A percentile compares a stretch with the other conserved stretches of the same genome.
Conservation (phyloP, 176 grass and related monocot species). For the Olyra latifolia region DNA sequence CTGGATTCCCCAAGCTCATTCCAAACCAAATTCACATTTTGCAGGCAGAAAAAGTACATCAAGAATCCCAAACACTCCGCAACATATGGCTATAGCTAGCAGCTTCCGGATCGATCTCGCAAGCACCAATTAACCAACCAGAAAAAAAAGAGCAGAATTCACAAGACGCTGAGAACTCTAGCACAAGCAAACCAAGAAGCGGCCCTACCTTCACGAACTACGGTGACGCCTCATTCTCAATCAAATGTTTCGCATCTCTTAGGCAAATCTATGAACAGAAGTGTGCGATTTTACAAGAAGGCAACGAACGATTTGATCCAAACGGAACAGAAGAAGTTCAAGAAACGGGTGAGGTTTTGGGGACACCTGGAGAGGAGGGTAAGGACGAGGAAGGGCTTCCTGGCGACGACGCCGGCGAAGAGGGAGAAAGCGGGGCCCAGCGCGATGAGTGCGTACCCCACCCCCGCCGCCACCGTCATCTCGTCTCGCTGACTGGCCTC, state of each 20-base stretch:
- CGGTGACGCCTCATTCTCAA: neutral
- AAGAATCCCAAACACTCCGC: neutral
- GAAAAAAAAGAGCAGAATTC: neutral
- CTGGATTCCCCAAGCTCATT: neutral
- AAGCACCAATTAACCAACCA: neutral
- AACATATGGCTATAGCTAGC: neutral
- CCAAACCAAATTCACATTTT: neutral
- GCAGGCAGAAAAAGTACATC: neutral
- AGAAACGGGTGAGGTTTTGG: neutral
- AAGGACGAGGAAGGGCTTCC: conserved; percentile 94
- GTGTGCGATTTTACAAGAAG: neutral
- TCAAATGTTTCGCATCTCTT: neutral
- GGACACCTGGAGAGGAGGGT: conserved; percentile 82
- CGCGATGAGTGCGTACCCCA: conserved; percentile 78
- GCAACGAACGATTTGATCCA: neutral
- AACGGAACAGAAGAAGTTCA: neutral
- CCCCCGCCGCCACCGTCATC: conserved; percentile 85
- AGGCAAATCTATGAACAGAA: neutral
- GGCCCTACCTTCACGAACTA: neutral
- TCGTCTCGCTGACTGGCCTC: conserved; percentile 2
- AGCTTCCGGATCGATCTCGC: neutral
- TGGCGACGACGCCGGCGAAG: conserved; percentile 74
- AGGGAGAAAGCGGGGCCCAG: conserved; percentile 87
- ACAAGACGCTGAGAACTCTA: conserved; percentile 3
- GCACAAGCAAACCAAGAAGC: neutral